Percentiles rank a stretch among this genome's conserved stretches.
Conservation (phyloP, 2,329 filamentous ascomycete species). For the Ophiosphaerella narmari region DNA sequence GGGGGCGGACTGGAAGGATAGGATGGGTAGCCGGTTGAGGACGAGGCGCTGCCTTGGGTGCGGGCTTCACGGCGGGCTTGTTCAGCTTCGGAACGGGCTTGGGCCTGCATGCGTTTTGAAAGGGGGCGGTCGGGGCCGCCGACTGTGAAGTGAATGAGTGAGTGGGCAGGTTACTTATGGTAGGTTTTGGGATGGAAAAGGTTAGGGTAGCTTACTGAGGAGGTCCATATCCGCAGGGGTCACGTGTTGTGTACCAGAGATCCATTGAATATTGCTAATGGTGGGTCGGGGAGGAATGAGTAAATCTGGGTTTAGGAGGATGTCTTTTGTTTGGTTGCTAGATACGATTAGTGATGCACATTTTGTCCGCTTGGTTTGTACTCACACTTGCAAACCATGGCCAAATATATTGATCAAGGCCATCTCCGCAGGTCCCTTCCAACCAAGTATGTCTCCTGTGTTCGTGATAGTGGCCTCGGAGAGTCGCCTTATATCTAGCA, state of each 20-base stretch:
- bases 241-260: conserved; percentile 90
- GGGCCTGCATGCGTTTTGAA: conserved; percentile 84
- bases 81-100: conserved; percentile 74
- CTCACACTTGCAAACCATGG: conserved; percentile 66
- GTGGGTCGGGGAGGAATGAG: conserved; percentile 80
- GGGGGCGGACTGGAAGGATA: conserved; percentile 17
- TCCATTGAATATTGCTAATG: conserved; percentile 96
- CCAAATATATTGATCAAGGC: conserved; percentile 86
- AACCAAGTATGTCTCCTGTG: conserved; percentile 82
- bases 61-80: conserved; percentile 50
- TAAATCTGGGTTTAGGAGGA: conserved; percentile 76
- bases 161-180: background rate
- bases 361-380: conserved; percentile 15
- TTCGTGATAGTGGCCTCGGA: conserved; percentile 71
- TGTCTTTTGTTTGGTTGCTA: conserved; percentile 64
- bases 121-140: conserved; percentile 86
- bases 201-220: conserved; percentile 58
- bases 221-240: conserved; percentile 86
- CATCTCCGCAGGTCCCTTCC: conserved; percentile 86
- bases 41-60: conserved; percentile 40
- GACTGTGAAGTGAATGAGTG: conserved; percentile 51
- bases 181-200: background rate
- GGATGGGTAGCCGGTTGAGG: conserved; percentile 33
- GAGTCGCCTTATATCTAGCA: conserved; percentile 75
- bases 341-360: conserved; percentile 6